phyloP scores from a whole-genome alignment of 2,329 filamentous ascomycete species.

The Metarhizium robertsii region DNA sequence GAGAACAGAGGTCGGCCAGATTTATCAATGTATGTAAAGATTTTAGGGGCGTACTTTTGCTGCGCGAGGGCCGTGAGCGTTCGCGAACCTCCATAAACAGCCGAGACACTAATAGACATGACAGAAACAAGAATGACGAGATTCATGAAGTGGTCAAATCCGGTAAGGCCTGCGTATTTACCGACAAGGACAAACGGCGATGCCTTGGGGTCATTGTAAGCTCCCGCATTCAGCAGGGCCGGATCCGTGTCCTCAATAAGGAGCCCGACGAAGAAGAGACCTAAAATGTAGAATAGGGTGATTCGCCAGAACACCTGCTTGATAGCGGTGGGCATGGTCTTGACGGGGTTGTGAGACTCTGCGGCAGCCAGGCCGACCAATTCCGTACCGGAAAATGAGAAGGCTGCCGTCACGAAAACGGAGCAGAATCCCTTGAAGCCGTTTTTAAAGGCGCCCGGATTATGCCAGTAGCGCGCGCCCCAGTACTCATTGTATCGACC shows the following conservation, averaged over 20 bases:
- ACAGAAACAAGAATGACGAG: constrained; percentile 44
- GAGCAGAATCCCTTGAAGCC: constrained; percentile 62
- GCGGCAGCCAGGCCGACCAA: constrained; percentile 62
- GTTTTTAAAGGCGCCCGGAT: constrained; percentile 49
- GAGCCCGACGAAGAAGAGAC: constrained; percentile 39
- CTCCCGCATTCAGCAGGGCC: constrained; percentile 34
- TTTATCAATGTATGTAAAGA: constrained; percentile 44
- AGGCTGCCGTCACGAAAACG: constrained; percentile 62
- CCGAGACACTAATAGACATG: constrained; percentile 43
- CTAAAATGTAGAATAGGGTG: constrained; percentile 40
- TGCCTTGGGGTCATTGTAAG: constrained; percentile 30
- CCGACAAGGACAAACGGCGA: constrained; percentile 44
- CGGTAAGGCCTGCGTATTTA: constrained; percentile 35
- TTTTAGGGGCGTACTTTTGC: constrained; percentile 44
- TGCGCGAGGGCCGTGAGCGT: constrained; percentile 47
- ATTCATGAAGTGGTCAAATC: constrained; percentile 44
- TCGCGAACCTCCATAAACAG: constrained; percentile 45
- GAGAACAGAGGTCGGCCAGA: constrained; percentile 41
- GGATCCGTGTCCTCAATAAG: constrained; percentile 33
- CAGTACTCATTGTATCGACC: constrained; percentile 31
- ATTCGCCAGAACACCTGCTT: constrained; percentile 60
- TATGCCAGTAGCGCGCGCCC: constrained; percentile 34
- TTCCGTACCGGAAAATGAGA: constrained; percentile 60
- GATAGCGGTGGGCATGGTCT: constrained; percentile 66
- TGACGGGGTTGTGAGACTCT: constrained; percentile 56